Evolutionary conservation across 495 filamentous ascomycete genomes (phyloP), one percentile per base, ranked within the genome.

Genomic region (Oleoguttula mirabilis): DNA sequence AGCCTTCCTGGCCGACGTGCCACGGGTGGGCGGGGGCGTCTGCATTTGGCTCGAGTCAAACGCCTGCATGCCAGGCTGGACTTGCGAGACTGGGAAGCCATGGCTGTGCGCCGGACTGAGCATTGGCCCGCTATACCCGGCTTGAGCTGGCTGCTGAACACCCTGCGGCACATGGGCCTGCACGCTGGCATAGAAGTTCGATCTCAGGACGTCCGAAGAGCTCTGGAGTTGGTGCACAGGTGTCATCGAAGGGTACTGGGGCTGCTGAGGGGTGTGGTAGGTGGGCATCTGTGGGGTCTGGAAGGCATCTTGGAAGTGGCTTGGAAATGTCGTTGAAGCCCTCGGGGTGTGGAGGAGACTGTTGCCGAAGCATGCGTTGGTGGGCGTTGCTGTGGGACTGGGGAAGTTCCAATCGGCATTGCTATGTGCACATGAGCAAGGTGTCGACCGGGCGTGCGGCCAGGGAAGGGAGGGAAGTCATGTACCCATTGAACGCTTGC

Each of bases 11-110:
- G 48, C 61, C 4, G 55, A 54, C 4, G 73, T 73, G 24, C 73
- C 73, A 55, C 75, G 70, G 24, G 75, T 79, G 1, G 76, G 76
- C 30, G 77, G 76, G 11, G 77, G 76, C 14, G 76, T 81, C 59
- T 79, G 75, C 65, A 79, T 79, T 2, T 73, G 76, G 20, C 69
- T 47, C 3, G 60, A 57, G 46, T 62, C 56, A 45, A 28, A 28
- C 7, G 7, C n/a, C 7, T n/a, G 7, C 36, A 33, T 40, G 16
- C n/a, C 21, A 21, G 19, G 46, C 24, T 36, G 43, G 8, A 24
- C 32, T 5, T 35, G 33, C 5, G 43, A 39, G 2, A 24, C 17
- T 14, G 41, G 42, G 5, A 34, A 19, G n/a, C 30, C 27, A 19
- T 21, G 21, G 14, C 31, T 27, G 8, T 28, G 27, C 40, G 25